These are phyloP conservation scores for Saccharomyces pastorianus DNA, from an alignment of 1,139 yeast genomes.

Conservation along the genomic window DNA sequence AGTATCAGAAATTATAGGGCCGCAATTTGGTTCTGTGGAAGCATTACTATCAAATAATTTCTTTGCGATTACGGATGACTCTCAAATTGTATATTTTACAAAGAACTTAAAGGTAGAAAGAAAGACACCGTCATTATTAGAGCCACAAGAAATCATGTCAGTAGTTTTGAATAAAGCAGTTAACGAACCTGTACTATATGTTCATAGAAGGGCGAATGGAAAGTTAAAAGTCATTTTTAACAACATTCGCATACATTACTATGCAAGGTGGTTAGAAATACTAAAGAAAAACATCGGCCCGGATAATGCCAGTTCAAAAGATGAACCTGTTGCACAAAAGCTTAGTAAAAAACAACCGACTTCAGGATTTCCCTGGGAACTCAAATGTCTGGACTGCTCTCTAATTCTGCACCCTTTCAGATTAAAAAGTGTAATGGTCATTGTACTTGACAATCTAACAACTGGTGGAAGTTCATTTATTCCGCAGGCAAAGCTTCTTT, in stretches of 20 bases:
- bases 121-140: conserved; percentile 32
- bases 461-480: conserved; percentile 4
- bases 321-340: conserved; percentile 3
- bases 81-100: conserved; percentile 32
- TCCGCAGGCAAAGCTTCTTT: conserved; percentile 18
- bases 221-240: conserved; percentile 37
- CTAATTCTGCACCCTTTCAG: conserved; percentile 55
- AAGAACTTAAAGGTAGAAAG: conserved; percentile 6
- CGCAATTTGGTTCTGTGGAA: conserved; percentile 42
- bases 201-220: conserved; percentile 26
- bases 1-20: conserved; percentile 29
- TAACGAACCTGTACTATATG: conserved; percentile 33
- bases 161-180: conserved; percentile 1
- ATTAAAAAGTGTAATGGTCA: conserved; percentile 44
- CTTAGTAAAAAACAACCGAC: neutral
- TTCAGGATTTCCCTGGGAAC: conserved; percentile 31
- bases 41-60: conserved; percentile 28
- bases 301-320: neutral
- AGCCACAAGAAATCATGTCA: conserved; percentile 21
- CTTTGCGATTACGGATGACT: conserved; percentile 33
- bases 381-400: conserved; percentile 44
- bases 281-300: conserved; percentile 6
- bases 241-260: conserved; percentile 43
- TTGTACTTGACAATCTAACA: conserved; percentile 40
- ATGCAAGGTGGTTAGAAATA: conserved; percentile 46